Evolutionary conservation across 2,329 filamentous ascomycete genomes (phyloP).

Genomic region (Aspergillus ochraceus): DNA sequence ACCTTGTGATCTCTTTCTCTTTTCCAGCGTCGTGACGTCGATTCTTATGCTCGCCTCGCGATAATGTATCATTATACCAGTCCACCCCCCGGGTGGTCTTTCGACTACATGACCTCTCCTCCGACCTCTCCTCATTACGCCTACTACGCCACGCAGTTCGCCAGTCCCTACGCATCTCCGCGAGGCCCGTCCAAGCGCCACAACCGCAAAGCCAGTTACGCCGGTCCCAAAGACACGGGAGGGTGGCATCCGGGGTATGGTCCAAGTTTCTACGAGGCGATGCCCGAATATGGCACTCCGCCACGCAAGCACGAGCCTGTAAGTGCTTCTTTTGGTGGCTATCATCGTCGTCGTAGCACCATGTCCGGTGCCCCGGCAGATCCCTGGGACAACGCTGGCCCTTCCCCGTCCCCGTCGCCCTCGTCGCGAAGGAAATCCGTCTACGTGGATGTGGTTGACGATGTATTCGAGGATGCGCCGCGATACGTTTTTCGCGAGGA

Average conservation of each 20-base stretch:
- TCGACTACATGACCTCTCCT: conserved; percentile 50
- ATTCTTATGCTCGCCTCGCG: conserved; percentile 33
- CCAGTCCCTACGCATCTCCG: conserved; percentile 49
- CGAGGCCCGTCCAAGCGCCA: conserved; percentile 50
- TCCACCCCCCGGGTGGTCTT: conserved; percentile 51
- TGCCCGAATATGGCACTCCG: conserved; percentile 52
- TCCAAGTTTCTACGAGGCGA: conserved; percentile 48
- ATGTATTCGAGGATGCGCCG: conserved; percentile 53
- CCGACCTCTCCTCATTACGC: conserved; percentile 53
- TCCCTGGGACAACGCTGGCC: conserved; percentile 15
- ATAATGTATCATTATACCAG: conserved; percentile 50
- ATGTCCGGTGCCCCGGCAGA: conserved; percentile 41
- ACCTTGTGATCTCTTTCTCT: conserved; percentile 11
- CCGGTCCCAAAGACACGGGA: conserved; percentile 42
- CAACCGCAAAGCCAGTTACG: conserved; percentile 58
- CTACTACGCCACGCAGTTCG: conserved; percentile 57
- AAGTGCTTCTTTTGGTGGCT: conserved; percentile 59
- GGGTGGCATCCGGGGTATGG: conserved; percentile 48
- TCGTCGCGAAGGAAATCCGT: conserved; percentile 53
- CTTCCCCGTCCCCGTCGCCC: conserved; percentile 24
- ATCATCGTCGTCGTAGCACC: conserved; percentile 49
- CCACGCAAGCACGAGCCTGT: conserved; percentile 63
- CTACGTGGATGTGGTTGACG: conserved; percentile 58
- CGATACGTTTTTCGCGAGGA: conserved; percentile 47
- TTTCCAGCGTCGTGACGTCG: conserved; percentile 13